A percentile compares a stretch with the other conserved stretches of the same genome.
phyloP scores from a whole-genome alignment of 768 basidiomycete genomes.

The Suillus subaureus region DNA sequence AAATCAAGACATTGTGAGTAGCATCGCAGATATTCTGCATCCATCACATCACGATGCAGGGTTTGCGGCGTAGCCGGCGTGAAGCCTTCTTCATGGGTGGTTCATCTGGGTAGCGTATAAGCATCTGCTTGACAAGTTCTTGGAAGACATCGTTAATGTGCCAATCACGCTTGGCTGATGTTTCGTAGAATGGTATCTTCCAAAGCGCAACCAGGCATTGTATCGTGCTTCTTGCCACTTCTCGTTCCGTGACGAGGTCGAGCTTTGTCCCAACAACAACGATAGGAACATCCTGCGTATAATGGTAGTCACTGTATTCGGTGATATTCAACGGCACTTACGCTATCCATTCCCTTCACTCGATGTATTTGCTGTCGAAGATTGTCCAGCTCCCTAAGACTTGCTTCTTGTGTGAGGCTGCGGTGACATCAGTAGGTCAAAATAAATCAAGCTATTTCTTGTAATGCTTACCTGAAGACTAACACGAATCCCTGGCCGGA shows the following conservation, averaged over 20 bases:
- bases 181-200: constrained; percentile 82
- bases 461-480: constrained; percentile 66
- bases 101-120: constrained; percentile 59
- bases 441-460: not conserved
- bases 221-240: constrained; percentile 67
- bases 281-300: constrained; percentile 64
- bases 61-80: constrained; percentile 26
- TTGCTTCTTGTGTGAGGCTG: constrained; percentile 82
- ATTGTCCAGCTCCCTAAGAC: constrained; percentile 76
- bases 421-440: constrained; percentile 2
- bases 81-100: constrained; percentile 33
- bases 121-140: constrained; percentile 76
- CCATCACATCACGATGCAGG: constrained; percentile 41
- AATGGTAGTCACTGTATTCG: not conserved
- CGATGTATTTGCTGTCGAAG: constrained; percentile 81
- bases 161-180: constrained; percentile 86
- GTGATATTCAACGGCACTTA: constrained; percentile 32
- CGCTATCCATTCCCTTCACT: constrained; percentile 71
- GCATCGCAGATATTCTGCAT: not conserved
- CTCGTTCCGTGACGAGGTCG: constrained; percentile 79
- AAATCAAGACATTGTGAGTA: not conserved
- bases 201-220: constrained; percentile 65
- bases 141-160: constrained; percentile 79
- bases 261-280: constrained; percentile 87
- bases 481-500: constrained; percentile 78